phyloP scores from a whole-genome alignment of 1,139 yeast species.

The Komagataea norvegica region DNA sequence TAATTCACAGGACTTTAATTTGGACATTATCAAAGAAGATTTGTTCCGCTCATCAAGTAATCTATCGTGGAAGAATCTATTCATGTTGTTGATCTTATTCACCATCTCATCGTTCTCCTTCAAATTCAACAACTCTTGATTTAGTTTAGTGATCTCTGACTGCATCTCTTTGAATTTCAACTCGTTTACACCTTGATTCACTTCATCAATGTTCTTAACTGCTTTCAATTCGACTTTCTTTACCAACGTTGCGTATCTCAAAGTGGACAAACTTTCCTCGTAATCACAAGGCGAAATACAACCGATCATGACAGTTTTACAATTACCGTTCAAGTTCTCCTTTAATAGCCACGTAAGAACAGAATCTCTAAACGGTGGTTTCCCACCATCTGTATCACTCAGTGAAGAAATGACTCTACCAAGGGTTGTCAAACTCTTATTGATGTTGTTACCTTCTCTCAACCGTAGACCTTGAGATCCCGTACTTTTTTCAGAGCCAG shows the following conservation, averaged over 20 bases:
- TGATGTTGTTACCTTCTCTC: conserved; percentile 71
- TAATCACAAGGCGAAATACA: conserved; percentile 72
- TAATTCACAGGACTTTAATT: conserved; percentile 1
- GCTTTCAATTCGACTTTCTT: conserved; percentile 65
- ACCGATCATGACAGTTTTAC: conserved; percentile 71
- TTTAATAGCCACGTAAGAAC: conserved; percentile 65
- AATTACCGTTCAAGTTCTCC: conserved; percentile 70
- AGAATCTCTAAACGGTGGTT: conserved; percentile 61
- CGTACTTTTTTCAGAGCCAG: conserved; percentile 75
- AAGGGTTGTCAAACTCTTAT: conserved; percentile 67
- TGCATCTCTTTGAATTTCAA: conserved; percentile 36
- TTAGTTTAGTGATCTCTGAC: conserved; percentile 33
- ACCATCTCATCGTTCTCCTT: conserved; percentile 27
- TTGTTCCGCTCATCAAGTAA: conserved; percentile 29
- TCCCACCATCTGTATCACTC: conserved; percentile 37
- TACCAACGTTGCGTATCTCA: conserved; percentile 72
- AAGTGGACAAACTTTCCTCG: conserved; percentile 69
- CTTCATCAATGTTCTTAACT: conserved; percentile 40
- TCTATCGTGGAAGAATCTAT: conserved; percentile 39
- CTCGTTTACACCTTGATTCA: conserved; percentile 27
- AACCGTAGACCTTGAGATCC: conserved; percentile 63
- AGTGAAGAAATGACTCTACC: conserved; percentile 69
- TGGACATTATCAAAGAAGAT: conserved; percentile 5
- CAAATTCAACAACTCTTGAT: conserved; percentile 16
- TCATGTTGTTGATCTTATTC: conserved; percentile 24